Base-by-base conservation (phyloP, 306 rosid species). In the Rubus idaeus region DNA sequence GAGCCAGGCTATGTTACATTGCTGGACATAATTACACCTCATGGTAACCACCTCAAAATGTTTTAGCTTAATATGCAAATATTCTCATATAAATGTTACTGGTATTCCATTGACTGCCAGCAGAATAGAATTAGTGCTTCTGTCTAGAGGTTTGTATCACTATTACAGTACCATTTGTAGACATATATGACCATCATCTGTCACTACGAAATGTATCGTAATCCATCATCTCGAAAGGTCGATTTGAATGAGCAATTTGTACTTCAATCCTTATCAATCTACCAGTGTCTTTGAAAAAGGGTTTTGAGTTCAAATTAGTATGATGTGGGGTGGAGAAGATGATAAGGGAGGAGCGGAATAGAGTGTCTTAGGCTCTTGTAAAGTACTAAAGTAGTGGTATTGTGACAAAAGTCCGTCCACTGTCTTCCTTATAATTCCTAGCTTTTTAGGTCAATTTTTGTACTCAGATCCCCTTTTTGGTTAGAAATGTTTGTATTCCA, bases 321-420 rank as follows among this genome's bases (percentile, higher is more conserved):
- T 65, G 10, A 18, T 39, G 70, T 39, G 70, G 50, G 53, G 63
- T 67, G 66, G 51, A 16, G n/a, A 77, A 77, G 37, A 55, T 35
- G 75, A 57, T 46, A 45, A 57, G 74, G 64, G 35, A 56, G 78
- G 83, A 79, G 83, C 83, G 85, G 62, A 69, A 45, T 62, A 42
- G 14, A 64, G 64, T 52, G 78, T 44, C 55, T 75, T 57, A n/a
- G 53, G 83, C 79, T 80, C 79, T 70, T 66, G 74, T 56, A 73
- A 30, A 73, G 78, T 42, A 17, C 68, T 56, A 73, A 30, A 73
- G 78, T 42, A 17, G 70, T 40, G 49, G 70, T 26, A 6, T 0
- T 40, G 23, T 65, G 70, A 65, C 49, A 40, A 18, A 8, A 65
- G 49, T 49, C 26, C 45, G 37, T 6, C 21, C 68, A 63, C 41